Evolutionary conservation across 139 green algal genomes (phyloP), one percentile per base, ranked within the genome.

Genomic region (Ulvella scutata): DNA sequence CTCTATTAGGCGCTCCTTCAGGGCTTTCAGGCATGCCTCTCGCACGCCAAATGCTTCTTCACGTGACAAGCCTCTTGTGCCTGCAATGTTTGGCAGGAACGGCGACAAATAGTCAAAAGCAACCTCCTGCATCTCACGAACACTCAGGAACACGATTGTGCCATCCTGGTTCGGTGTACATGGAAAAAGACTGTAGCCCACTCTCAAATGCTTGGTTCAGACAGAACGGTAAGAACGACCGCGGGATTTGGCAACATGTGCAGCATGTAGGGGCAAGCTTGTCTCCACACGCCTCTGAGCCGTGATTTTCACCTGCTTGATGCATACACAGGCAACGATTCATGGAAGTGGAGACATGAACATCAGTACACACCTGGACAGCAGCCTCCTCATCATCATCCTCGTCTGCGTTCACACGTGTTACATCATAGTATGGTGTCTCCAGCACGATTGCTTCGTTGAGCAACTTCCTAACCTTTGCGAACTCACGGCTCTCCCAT

Each of bases 1-100:
- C 74, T 93, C 87, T 20, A 94, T 91, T 31, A 96, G 82, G 4
- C 90, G 79, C 75, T 96, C 90, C 84, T 94, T 94, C 17, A 96
- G 85, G 6, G 87, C 88, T 75, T 83, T 86, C 13, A 96, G 82
- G 78, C 82, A 88, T 44, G 84, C 84, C 75, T 94, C 88, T 34
- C 89, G 81, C 31, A 91, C 88, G 36, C 86, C 67, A 21, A 83
- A 31, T 2, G 81, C 79, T 80, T 94, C 85, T n/a, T 84, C 76
- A 2, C 82, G 38, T 3, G 84, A 86, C 10, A 94, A 79, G 38
- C 61, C 44, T 38, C 80, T 43, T 34, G 80, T 82, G 35, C 79
- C 84, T 67, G 86, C 82, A 28, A 85, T 79, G n/a, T 83, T 59
- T n/a, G 87, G 90, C 83, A 96, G 77, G 86, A 92, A 96, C 43